Evolutionary conservation across 164 flowering plant genomes (phyloP), one percentile per base, ranked within the genome.

Genomic region (Piper longum): DNA sequence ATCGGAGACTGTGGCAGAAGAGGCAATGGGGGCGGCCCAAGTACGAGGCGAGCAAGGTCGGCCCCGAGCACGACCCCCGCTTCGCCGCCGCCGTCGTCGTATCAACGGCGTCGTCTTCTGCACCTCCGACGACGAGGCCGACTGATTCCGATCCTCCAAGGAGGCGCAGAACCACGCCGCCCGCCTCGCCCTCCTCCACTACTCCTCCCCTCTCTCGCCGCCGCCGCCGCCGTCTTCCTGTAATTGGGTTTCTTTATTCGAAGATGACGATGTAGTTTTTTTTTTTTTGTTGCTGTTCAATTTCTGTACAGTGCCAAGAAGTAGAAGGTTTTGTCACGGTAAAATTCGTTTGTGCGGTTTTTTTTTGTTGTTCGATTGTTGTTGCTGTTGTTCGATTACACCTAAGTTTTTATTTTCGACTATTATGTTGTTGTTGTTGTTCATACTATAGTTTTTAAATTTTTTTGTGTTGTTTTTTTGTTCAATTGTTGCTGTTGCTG

Each of bases 131-230:
- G 36, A 26, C 36, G 36, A 26, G 2, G 1, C 36, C 2, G 11
- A 11, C 1, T 58, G 12, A 7, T 67, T 48, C 66, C 66, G 13
- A 26, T 62, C 83, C 26, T 40, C 77, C 45, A 83, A 80, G 57
- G 74, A 78, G 4, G 80, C 91, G 5, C 85, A 79, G 56, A 83
- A 75, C 64, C 71, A 72, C 4, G 91, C 82, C 13, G 87, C 91
- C 8, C 64, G 43, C 18, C 43, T 65, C 16, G 72, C 68, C 41
- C 61, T 65, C 62, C 16, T 41, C 11, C 54, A 65, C 42, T 65
- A 60, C 68, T 44, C 65, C 4, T 6, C 14, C 59, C 58, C 14
- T 12, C n/a, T 7, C 14, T 5, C 3, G 16, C 56, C 56, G 4
- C 8, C 13, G 13, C 7, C 19, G 57, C 17, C 13, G 5, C 57